Evolutionary conservation across 257 asterid species (phyloP), one percentile per base, ranked within the genome.

Genomic region (Mitragyna speciosa): DNA sequence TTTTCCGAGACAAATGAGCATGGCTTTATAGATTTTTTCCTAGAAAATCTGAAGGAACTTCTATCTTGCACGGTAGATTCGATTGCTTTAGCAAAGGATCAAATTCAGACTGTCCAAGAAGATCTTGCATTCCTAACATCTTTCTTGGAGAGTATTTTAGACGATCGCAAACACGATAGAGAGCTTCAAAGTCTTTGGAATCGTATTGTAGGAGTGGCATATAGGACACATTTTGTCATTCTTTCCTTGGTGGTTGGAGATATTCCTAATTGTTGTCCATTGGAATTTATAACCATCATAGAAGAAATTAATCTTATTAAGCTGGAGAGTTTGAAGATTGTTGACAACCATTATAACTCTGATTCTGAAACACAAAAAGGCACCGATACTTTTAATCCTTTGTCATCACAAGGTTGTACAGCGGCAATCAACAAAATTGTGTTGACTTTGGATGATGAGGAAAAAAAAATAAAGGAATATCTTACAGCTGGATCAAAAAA

Each of bases 391-490:
- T 19, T 15, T 2, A 71, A n/a, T 70, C 48, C 5, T 5, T n/a
- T 20, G 6, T 17, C 48, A 43, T 6, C 16, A 4, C 75, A 41
- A 12, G 75, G 26, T 0, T 12, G 28, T 24, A 28, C 16, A 10
- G 12, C 52, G 19, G 12, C 5, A 52, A 28, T 7, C 39, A 1
- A 22, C 8, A 5, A 19, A 11, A 43, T 76, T 48, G 64, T 76
- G 17, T 61, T 70, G 19, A 63, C 49, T 76, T 64, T 76, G 9
- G 58, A 63, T 58, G 72, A 65, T 0, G 71, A 76, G 15, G n/a
- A 22, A 31, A 9, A 20, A 2, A n/a, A 5, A 31, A 51, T 77
- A 68, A 67, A 30, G 19, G 64, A 67, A 16, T 7, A 67, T 24
- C 73, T 77, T 20, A 31, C 12, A 52, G 0, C 31, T 0, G 69